These are phyloP conservation scores for Cercophora newfieldiana DNA, from an alignment of 495 filamentous ascomycete genomes.

Conservation along the genomic window DNA sequence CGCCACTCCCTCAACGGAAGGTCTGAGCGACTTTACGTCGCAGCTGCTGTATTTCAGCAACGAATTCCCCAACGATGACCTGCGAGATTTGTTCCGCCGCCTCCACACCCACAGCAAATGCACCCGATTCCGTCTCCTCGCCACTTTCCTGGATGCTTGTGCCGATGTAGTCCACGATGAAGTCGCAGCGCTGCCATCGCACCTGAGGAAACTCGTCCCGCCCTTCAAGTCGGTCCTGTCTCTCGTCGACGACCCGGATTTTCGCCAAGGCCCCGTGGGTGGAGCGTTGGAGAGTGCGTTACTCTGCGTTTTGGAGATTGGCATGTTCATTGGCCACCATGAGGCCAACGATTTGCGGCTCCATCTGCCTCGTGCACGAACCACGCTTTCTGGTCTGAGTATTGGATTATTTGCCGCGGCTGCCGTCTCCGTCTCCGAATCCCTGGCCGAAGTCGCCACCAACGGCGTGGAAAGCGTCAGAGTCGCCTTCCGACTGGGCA, in stretches of 20 bases:
- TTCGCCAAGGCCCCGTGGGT: constrained; percentile 35
- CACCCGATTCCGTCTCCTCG: constrained; percentile 33
- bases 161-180: constrained; percentile 42
- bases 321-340: constrained; percentile 44
- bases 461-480: constrained; percentile 61
- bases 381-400: constrained; percentile 53
- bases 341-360: too few species aligned
- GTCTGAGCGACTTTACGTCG: too few species aligned
- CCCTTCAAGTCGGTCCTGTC: constrained; percentile 41
- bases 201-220: constrained; percentile 31
- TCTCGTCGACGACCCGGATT: constrained; percentile 33
- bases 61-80: constrained; percentile 35
- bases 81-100: constrained; percentile 41
- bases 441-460: constrained; percentile 57
- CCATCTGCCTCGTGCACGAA: too few species aligned
- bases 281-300: constrained; percentile 43
- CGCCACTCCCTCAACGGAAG: too few species aligned
- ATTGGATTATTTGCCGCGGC: constrained; percentile 62
- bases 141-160: constrained; percentile 39
- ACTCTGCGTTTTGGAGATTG: constrained; percentile 39
- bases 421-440: constrained; percentile 60
- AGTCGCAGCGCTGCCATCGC: constrained; percentile 20
- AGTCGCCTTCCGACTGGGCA: constrained; percentile 62
- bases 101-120: constrained; percentile 45
- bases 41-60: constrained; percentile 52